Percentiles rank a stretch among this genome's conserved stretches.
Conservation (phyloP, 2,329 filamentous ascomycete genomes). For the Neofusicoccum cordaticola region DNA sequence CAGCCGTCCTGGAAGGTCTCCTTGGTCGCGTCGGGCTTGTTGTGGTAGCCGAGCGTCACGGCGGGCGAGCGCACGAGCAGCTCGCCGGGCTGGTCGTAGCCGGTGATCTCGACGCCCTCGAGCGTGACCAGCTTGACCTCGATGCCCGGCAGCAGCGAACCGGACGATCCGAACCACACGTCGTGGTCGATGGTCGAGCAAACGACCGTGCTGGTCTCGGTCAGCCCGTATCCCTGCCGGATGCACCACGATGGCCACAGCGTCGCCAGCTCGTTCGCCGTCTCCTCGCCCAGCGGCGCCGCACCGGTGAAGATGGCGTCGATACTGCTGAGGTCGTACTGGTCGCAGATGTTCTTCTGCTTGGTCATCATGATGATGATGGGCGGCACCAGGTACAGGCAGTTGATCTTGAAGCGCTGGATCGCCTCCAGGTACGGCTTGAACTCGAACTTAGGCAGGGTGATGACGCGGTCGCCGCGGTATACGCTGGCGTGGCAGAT, state of each 20-base stretch:
- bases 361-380: conserved; percentile 77
- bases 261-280: conserved; percentile 60
- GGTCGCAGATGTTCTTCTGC: conserved; percentile 56
- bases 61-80: conserved; percentile 74
- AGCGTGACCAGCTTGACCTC: conserved; percentile 65
- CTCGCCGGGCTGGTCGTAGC: conserved; percentile 74
- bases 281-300: conserved; percentile 73
- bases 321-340: conserved; percentile 71
- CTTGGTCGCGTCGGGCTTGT: conserved; percentile 77
- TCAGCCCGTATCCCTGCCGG: conserved; percentile 74
- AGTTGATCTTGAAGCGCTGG: conserved; percentile 65
- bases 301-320: conserved; percentile 68
- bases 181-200: conserved; percentile 60
- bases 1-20: conserved; percentile 78
- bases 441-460: conserved; percentile 75
- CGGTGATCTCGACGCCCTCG: conserved; percentile 68
- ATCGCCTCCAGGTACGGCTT: conserved; percentile 62
- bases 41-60: conserved; percentile 77
- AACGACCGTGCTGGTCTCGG: conserved; percentile 73
- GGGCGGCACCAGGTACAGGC: conserved; percentile 72
- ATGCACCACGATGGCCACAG: conserved; percentile 64
- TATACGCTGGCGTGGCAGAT: conserved; percentile 65
- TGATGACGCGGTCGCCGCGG: conserved; percentile 69
- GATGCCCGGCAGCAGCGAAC: conserved; percentile 64
- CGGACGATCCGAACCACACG: conserved; percentile 68